Base-by-base conservation (phyloP, 140 eudicot species). In the Oenanthe javanica region DNA sequence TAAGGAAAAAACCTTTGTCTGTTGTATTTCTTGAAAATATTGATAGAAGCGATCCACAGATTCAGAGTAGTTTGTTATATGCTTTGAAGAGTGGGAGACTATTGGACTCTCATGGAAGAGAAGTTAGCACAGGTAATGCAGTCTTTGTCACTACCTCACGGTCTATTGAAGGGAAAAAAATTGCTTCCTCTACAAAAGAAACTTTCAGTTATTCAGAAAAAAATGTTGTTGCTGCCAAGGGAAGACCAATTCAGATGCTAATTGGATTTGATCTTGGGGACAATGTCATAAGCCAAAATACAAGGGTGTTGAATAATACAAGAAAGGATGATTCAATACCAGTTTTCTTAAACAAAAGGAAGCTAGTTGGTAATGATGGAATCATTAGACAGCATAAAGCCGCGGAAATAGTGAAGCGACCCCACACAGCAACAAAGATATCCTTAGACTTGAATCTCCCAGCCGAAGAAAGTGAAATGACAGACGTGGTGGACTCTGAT, bases 61-160 rank as follows among this genome's bases (percentile, higher is more conserved):
- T 88, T 75, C 96, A 84, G 78, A 83, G 72, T 19, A 89, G 92
- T 81, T 84, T 94, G 83, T 88, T 84, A 31, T 86, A 80, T 21
- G 97, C 99, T 23, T 80, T 86, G 25, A 88, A 74, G 75, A 84
- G 85, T 0, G 97, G 99, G 64, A 83, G 86, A 78, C 91, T 92
- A 81, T 83, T 86, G 0, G 93, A 94, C 80, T 89, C 97, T n/a
- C 91, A 87, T 79, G 96, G 97, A 13, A 82, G 97, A 79, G 97
- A 92, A 80, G 85, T 94, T 46, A 78, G 89, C 79, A 85, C 89
- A 72, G 83, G 85, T 72, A 92, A 90, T 77, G 27, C 90, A 1
- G 78, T 94, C 42, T 89, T 94, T 70, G 86, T 92, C 69, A 45
- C 87, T 48, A 84, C 94, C 61, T 80, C 90, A 23, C 84, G 80